phyloP scores from a whole-genome alignment of 2,329 filamentous ascomycete genomes.

The Arthrocladium fulminans region DNA sequence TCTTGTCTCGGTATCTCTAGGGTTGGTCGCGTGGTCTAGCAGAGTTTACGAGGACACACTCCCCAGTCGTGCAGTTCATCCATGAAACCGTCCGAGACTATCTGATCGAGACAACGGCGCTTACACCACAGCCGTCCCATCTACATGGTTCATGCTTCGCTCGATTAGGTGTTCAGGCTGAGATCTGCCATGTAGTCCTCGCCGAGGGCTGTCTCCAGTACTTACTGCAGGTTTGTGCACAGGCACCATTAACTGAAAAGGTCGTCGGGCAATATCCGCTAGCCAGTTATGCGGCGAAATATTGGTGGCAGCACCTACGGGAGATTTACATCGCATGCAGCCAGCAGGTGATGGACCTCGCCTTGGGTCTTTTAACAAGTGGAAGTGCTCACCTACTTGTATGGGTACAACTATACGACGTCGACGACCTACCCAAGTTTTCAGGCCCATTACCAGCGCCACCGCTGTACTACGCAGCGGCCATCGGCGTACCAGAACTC shows the following conservation, averaged over 20 bases:
- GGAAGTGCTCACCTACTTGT: not conserved
- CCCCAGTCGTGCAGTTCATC: conserved; percentile 28
- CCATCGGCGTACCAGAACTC: not conserved
- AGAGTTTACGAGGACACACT: conserved; percentile 17
- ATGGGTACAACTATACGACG: too few species aligned
- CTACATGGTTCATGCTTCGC: conserved; percentile 11
- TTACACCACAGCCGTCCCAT: conserved; percentile 4
- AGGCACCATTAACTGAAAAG: not conserved
- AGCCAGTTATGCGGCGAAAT: not conserved
- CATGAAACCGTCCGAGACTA: conserved; percentile 31
- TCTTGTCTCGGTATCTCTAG: conserved; percentile 16
- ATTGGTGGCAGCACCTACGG: not conserved
- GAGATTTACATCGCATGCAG: not conserved
- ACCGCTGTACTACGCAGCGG: not conserved
- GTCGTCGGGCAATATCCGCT: not conserved
- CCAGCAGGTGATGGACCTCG: not conserved
- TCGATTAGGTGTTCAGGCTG: too few species aligned
- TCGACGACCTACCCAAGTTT: too few species aligned
- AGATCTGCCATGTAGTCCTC: conserved; percentile 7
- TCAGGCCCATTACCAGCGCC: too few species aligned
- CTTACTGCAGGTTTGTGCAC: conserved; percentile 3
- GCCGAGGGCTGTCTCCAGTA: conserved; percentile 3
- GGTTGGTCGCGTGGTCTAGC: conserved; percentile 28
- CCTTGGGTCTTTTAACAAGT: not conserved
- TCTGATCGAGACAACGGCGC: conserved; percentile 25